Percentiles rank a stretch among this genome's conserved stretches.
phyloP scores from a whole-genome alignment of 2,329 filamentous ascomycete species.

The Escovopsis sp. region DNA sequence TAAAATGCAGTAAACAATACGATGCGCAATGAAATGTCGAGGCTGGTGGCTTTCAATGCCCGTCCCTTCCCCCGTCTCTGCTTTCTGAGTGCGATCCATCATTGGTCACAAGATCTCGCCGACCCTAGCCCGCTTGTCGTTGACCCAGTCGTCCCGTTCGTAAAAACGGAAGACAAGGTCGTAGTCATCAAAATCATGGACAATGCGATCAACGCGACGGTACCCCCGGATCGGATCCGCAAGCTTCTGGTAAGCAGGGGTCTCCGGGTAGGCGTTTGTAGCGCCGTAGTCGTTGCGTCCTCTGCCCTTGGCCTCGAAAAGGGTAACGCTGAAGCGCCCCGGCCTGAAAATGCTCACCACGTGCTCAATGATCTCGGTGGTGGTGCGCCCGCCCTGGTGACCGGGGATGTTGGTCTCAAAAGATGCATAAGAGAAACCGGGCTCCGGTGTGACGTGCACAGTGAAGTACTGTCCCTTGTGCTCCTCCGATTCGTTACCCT shows the following conservation, averaged over 20 bases:
- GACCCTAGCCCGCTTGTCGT: conserved; percentile 36
- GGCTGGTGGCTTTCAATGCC: too few species aligned
- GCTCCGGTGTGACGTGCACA: conserved; percentile 94
- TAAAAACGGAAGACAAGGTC: conserved; percentile 95
- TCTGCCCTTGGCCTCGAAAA: conserved; percentile 75
- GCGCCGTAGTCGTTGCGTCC: conserved; percentile 27
- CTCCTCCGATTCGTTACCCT: conserved; percentile 23
- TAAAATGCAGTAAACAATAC: too few species aligned
- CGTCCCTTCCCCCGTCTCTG: too few species aligned
- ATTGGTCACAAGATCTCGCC: conserved; percentile 29
- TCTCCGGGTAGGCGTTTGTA: conserved; percentile 24
- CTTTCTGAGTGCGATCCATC: too few species aligned
- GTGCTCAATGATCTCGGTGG: conserved; percentile 80
- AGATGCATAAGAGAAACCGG: conserved; percentile 91
- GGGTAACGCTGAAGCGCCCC: conserved; percentile 90
- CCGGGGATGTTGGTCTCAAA: conserved; percentile 97
- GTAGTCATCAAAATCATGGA: conserved; percentile 95
- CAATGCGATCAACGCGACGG: conserved; percentile 78
- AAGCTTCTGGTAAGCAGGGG: conserved; percentile 29
- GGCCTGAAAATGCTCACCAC: conserved; percentile 94
- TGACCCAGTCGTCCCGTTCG: conserved; percentile 68
- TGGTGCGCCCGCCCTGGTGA: conserved; percentile 74
- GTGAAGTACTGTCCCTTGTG: conserved; percentile 79
- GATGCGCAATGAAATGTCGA: too few species aligned
- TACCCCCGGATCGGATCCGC: conserved; percentile 80